These are phyloP conservation scores for Pseudogymnoascus sp. DNA, from an alignment of 2,329 filamentous ascomycete genomes.

Conservation along the genomic window DNA sequence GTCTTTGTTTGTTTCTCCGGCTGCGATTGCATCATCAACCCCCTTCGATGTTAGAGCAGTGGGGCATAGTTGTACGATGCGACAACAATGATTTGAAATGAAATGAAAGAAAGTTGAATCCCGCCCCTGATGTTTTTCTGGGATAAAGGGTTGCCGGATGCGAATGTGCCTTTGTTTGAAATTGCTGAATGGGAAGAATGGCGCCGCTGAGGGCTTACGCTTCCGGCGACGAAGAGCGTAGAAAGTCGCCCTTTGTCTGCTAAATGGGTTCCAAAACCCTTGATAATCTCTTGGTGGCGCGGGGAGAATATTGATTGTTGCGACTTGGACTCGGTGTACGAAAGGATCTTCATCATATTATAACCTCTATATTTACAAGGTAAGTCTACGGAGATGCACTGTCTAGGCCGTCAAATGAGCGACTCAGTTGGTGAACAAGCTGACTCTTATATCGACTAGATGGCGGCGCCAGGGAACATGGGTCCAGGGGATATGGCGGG, in stretches of 20 bases:
- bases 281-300: background rate
- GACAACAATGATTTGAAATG: background rate
- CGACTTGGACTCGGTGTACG: background rate
- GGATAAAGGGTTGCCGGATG: constrained; percentile 2
- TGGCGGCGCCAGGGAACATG: background rate
- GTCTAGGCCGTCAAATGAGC: too few relatives aligned
- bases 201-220: background rate
- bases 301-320: background rate
- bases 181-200: background rate
- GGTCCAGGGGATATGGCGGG: background rate
- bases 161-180: background rate
- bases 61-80: background rate
- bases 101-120: constrained; percentile 1
- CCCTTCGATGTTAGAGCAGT: background rate
- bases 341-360: background rate
- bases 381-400: background rate
- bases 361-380: constrained; percentile 1
- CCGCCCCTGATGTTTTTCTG: background rate
- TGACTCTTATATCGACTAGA: background rate
- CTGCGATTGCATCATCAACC: background rate
- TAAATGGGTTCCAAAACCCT: background rate
- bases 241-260: background rate
- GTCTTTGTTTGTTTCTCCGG: constrained; percentile 2
- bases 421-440: background rate
- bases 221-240: background rate